Percentiles rank a stretch among this genome's conserved stretches.
Evolutionary conservation across 129 eudicot species (phyloP).

Genomic region (Kitagawia praeruptora): DNA sequence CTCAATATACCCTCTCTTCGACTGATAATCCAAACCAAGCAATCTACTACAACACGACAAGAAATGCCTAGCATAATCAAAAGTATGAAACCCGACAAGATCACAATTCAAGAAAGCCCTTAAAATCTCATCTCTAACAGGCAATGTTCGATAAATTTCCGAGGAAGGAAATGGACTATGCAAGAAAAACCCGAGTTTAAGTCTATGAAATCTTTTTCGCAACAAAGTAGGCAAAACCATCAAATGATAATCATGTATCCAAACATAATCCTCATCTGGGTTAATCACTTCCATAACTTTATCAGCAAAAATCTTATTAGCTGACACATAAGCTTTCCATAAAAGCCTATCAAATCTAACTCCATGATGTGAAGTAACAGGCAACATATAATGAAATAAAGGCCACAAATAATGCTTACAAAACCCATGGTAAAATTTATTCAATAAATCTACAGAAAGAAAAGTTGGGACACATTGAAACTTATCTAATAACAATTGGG

Average conservation of each 20-base stretch:
- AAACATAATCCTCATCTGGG: slow-evolving; percentile 84
- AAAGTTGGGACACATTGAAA: slow-evolving; percentile 80
- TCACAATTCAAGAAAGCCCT: slow-evolving; percentile 80
- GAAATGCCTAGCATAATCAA: slow-evolving; percentile 94
- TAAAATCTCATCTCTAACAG: slow-evolving; percentile 79
- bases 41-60: slow-evolving; percentile 82
- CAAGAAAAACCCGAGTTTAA: slow-evolving; percentile 76
- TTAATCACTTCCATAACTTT: slow-evolving; percentile 79
- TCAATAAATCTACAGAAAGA: slow-evolving; percentile 43
- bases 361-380: slow-evolving; percentile 48
- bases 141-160: slow-evolving; percentile 73
- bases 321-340: slow-evolving; percentile 85
- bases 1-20: slow-evolving; percentile 84
- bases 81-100: slow-evolving; percentile 89
- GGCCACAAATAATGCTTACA: slow-evolving; percentile 98
- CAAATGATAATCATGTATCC: slow-evolving; percentile 91
- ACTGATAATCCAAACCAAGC: slow-evolving; percentile 81
- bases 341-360: slow-evolving; percentile 47
- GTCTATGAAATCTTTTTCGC: slow-evolving; percentile 55
- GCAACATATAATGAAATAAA: slow-evolving; percentile 83
- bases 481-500: slow-evolving; percentile 45
- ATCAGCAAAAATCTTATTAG: slow-evolving; percentile 76
- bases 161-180: slow-evolving; percentile 84
- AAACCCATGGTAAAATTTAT: slow-evolving; percentile 73
- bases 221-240: slow-evolving; percentile 85